Evolutionary conservation across 441 rosid genomes (phyloP).

Genomic region (Bocquillonia castaneifolia): DNA sequence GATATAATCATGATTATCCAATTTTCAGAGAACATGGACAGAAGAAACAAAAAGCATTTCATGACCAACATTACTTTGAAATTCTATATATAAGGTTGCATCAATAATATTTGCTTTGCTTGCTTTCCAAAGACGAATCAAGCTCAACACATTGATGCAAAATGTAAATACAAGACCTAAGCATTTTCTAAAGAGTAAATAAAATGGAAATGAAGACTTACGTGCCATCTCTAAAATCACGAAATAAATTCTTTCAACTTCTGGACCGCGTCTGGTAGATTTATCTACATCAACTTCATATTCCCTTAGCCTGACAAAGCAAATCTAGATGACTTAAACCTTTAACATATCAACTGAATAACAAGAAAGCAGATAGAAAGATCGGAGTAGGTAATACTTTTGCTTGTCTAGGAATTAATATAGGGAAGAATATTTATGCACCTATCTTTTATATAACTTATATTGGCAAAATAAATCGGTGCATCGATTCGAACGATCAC

Average conservation of each 20-base stretch:
- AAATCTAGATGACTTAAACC: slow-evolving; percentile 5
- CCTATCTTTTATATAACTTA: slow-evolving; percentile 90
- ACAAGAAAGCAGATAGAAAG: slow-evolving; percentile 1
- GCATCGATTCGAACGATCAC: slow-evolving; percentile 90
- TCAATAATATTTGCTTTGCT: background rate
- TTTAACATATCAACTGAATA: background rate
- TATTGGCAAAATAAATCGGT: slow-evolving; percentile 95
- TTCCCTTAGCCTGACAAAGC: slow-evolving; percentile 58
- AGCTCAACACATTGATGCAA: background rate
- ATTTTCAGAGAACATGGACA: background rate
- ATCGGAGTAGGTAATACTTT: slow-evolving; percentile 8
- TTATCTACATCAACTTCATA: slow-evolving; percentile 68
- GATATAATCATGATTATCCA: background rate
- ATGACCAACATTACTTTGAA: background rate
- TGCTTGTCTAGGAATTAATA: background rate
- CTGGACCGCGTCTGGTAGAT: slow-evolving; percentile 65
- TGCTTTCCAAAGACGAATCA: background rate
- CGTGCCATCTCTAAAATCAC: slow-evolving; percentile 92
- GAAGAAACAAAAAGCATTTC: background rate
- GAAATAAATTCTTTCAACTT: slow-evolving; percentile 69
- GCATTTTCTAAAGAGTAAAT: background rate
- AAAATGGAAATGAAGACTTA: slow-evolving; percentile 37
- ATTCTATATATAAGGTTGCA: background rate
- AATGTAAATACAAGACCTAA: background rate
- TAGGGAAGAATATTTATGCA: slow-evolving; percentile 22